These are phyloP conservation scores for Neolentinus lepideus DNA, from an alignment of 1,284 basidiomycete species.

Conservation along the genomic window DNA sequence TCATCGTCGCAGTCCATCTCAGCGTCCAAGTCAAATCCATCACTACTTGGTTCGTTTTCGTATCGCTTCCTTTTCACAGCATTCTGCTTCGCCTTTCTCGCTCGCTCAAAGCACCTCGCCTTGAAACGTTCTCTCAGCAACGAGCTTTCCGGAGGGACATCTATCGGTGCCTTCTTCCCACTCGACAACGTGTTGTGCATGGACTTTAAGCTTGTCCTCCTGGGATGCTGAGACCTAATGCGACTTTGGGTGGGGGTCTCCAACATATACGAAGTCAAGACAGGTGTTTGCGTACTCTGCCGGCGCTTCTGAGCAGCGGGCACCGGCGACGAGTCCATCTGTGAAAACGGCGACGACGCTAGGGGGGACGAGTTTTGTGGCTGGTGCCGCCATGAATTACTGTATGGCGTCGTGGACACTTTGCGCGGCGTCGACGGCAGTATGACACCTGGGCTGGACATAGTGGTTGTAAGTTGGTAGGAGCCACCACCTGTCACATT, in stretches of 20 bases:
- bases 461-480: neutral
- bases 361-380: constrained; percentile 45
- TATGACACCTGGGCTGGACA: neutral
- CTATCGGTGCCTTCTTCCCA: constrained; percentile 14
- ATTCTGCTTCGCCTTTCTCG: constrained; percentile 42
- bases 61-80: constrained; percentile 34
- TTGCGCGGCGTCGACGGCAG: constrained; percentile 6
- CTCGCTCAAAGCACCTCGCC: constrained; percentile 52
- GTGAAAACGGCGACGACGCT: constrained; percentile 31
- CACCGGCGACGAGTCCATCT: constrained; percentile 10
- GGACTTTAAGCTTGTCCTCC: neutral
- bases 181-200: neutral
- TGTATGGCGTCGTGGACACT: neutral
- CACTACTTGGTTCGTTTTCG: constrained; percentile 33
- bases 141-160: constrained; percentile 29
- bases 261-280: constrained; percentile 22
- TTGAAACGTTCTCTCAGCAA: constrained; percentile 57
- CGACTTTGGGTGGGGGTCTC: constrained; percentile 9
- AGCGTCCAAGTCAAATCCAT: constrained; percentile 40
- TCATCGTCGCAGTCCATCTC: constrained; percentile 41
- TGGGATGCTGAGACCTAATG: constrained; percentile 5
- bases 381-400: constrained; percentile 13
- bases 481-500: neutral
- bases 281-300: constrained; percentile 29
- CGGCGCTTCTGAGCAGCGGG: constrained; percentile 32